Evolutionary conservation across 805 yeast genomes (phyloP).

Genomic region (Metschnikowia reukaufii): DNA sequence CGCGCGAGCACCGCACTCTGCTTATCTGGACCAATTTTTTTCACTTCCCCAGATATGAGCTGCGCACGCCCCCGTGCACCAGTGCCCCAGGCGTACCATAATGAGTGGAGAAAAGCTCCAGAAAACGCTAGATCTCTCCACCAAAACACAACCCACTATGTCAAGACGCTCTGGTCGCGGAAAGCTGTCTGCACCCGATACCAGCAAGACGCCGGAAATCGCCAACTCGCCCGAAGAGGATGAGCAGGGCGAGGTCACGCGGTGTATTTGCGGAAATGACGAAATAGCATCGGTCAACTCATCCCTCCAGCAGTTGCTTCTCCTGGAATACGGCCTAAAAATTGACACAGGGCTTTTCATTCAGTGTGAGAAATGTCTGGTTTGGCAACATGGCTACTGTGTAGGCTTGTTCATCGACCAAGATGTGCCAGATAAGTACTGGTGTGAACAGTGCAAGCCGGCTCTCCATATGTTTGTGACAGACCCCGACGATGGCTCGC

Average conservation of each 20-base stretch:
- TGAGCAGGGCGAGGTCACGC: conserved; percentile 43
- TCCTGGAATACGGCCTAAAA: conserved; percentile 35
- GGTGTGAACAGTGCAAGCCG: conserved; percentile 92
- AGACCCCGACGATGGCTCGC: conserved; percentile 24
- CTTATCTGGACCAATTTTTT: too few relatives aligned
- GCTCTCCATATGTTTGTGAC: conserved; percentile 63
- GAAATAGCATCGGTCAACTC: conserved; percentile 33
- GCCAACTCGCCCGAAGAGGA: conserved; percentile 23
- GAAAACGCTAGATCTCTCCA: neutral
- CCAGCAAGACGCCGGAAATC: conserved; percentile 8
- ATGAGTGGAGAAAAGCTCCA: too few relatives aligned
- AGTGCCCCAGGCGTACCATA: neutral
- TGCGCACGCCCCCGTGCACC: conserved; percentile 3
- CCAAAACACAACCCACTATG: conserved; percentile 6
- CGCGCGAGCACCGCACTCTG: too few relatives aligned
- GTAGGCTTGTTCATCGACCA: conserved; percentile 77
- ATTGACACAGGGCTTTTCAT: conserved; percentile 65
- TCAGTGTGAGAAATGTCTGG: conserved; percentile 88
- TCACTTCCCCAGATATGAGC: conserved; percentile 1
- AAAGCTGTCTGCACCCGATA: conserved; percentile 9
- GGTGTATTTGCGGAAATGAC: conserved; percentile 44
- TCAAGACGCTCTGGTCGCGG: conserved; percentile 21
- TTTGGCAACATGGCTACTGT: conserved; percentile 98
- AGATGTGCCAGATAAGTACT: conserved; percentile 87
- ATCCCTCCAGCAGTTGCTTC: conserved; percentile 26